Evolutionary conservation across 139 green algal species (phyloP).

Genomic region (Haematococcus lacustris): DNA sequence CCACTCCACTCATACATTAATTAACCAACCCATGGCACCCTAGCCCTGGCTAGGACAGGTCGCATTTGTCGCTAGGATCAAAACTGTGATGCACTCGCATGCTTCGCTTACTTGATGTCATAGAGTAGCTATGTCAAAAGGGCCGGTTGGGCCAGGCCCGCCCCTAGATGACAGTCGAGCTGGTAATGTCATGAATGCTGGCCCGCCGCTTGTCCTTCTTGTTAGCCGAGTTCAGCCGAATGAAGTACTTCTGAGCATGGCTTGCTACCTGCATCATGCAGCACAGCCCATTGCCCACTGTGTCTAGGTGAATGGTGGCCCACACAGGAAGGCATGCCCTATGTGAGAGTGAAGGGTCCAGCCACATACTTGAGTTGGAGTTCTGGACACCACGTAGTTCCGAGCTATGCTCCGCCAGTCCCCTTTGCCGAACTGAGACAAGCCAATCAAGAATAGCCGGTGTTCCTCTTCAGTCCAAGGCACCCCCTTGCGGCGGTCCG

Average conservation of each 20-base stretch:
- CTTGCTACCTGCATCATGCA: slow-evolving; percentile 77
- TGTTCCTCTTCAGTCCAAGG: slow-evolving; percentile 95
- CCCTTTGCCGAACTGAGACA: slow-evolving; percentile 91
- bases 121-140: no score
- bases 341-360: no score
- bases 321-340: no score
- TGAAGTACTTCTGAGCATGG: slow-evolving; percentile 76
- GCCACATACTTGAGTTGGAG: slow-evolving; percentile 68
- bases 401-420: slow-evolving; percentile 89
- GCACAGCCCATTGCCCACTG: not conserved
- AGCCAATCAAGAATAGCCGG: slow-evolving; percentile 81
- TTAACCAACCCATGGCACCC: no score
- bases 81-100: no score
- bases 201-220: slow-evolving; percentile 84
- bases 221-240: slow-evolving; percentile 73
- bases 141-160: no score
- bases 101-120: no score
- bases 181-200: slow-evolving; percentile 87
- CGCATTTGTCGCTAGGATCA: no score
- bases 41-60: no score
- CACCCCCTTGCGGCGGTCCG: slow-evolving; percentile 77
- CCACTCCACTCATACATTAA: no score
- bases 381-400: slow-evolving; percentile 86
- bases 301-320: no score
- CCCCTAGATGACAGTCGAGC: slow-evolving; percentile 32